A percentile compares a stretch with the other conserved stretches of the same genome.
phyloP scores from a whole-genome alignment of 805 yeast genomes.

The Soucietia sequanensis region DNA sequence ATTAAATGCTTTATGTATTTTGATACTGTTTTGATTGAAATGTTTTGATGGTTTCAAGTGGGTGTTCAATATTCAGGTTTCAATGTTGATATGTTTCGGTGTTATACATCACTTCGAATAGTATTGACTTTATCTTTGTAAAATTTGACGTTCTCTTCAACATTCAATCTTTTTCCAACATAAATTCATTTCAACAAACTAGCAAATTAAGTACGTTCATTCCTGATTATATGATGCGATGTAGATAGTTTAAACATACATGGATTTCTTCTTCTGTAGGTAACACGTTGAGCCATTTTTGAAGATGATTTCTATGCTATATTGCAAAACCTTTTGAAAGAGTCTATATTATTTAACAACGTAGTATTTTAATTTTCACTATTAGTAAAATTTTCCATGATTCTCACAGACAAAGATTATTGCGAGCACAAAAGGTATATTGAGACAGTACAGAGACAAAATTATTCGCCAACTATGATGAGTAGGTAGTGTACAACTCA shows the following conservation, averaged over 20 bases:
- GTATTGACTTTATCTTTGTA: no score
- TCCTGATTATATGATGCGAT: neutral
- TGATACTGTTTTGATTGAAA: neutral
- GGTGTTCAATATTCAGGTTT: neutral
- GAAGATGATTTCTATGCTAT: constrained; percentile 22
- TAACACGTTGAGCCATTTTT: constrained; percentile 98
- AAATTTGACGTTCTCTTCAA: no score
- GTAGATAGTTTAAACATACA: constrained; percentile 41
- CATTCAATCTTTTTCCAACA: no score
- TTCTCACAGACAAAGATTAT: no score
- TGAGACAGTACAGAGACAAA: no score
- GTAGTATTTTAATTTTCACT: no score
- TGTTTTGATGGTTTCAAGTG: neutral
- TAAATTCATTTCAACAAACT: neutral
- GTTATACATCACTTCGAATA: neutral
- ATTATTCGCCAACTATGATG: no score
- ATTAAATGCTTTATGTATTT: neutral
- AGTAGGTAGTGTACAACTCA: no score
- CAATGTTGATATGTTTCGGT: neutral
- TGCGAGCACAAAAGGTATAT: no score
- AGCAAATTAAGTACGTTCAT: no score
- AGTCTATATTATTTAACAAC: constrained; percentile 8
- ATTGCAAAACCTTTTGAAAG: constrained; percentile 1
- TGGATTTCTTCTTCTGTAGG: constrained; percentile 99
- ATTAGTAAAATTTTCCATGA: constrained; percentile 8